A percentile compares a stretch with the other conserved stretches of the same genome.
Conservation (phyloP, 768 basidiomycete species). For the Pleurotus ostreatus region DNA sequence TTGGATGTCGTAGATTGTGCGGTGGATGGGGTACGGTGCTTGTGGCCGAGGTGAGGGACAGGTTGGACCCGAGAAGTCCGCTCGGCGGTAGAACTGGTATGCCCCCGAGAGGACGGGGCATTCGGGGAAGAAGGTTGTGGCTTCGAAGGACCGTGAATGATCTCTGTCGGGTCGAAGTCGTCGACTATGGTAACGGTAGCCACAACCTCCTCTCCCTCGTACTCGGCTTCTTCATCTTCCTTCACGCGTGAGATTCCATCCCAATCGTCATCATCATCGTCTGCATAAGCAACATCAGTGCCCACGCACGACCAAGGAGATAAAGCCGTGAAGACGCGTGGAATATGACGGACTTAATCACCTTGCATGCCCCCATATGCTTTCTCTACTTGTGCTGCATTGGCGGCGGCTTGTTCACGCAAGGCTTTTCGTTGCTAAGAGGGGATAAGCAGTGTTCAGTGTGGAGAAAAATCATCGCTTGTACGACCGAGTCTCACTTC, state of each 20-base stretch:
- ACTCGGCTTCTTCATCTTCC: slow-evolving; percentile 57
- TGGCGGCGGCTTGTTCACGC: slow-evolving; percentile 71
- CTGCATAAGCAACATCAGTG: slow-evolving; percentile 19
- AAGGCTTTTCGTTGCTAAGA: slow-evolving; percentile 72
- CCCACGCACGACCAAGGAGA: background rate
- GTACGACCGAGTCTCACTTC: slow-evolving; percentile 45
- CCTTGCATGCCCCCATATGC: slow-evolving; percentile 58
- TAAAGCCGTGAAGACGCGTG: slow-evolving; percentile 1
- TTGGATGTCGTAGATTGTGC: slow-evolving; percentile 14
- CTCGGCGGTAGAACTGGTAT: background rate
- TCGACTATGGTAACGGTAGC: slow-evolving; percentile 91
- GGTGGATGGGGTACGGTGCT: slow-evolving; percentile 9
- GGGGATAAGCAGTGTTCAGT: slow-evolving; percentile 12
- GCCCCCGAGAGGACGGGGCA: background rate
- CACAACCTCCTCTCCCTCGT: slow-evolving; percentile 77
- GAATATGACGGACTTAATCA: slow-evolving; percentile 18
- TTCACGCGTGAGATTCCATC: slow-evolving; percentile 32
- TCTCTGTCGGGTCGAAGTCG: slow-evolving; percentile 75
- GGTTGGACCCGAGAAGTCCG: slow-evolving; percentile 1
- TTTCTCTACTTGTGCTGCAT: slow-evolving; percentile 72
- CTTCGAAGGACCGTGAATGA: slow-evolving; percentile 45
- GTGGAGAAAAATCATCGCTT: slow-evolving; percentile 8
- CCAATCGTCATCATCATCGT: slow-evolving; percentile 48
- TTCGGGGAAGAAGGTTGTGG: slow-evolving; percentile 6
- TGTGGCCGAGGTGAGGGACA: slow-evolving; percentile 8